Evolutionary conservation across 257 asterid species (phyloP).

Genomic region (Nicotiana tomentosiformis): DNA sequence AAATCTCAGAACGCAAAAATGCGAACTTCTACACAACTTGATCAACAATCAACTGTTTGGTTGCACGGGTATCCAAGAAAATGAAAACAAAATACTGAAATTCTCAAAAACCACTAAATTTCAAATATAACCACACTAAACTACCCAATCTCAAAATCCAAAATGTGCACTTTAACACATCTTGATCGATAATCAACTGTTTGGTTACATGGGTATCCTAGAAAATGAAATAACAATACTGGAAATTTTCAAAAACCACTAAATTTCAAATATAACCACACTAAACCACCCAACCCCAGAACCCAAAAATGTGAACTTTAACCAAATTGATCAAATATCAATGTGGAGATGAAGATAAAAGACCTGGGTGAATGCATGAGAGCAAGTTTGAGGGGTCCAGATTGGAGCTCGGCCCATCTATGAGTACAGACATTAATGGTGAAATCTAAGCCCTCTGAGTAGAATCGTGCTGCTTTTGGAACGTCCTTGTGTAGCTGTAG

Average conservation of each 20-base stretch:
- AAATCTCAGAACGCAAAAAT: not conserved
- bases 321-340: not conserved
- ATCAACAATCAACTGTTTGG: not conserved
- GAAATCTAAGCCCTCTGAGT: constrained; percentile 80
- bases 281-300: not conserved
- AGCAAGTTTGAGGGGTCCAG: constrained; percentile 72
- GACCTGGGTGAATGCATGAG: constrained; percentile 70
- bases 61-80: not conserved
- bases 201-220: not conserved
- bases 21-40: not conserved
- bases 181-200: not conserved
- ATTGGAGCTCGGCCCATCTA: constrained; percentile 96
- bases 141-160: not conserved
- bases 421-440: constrained; percentile 71
- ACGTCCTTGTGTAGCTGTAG: constrained; percentile 87
- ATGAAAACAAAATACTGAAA: not conserved
- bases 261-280: not conserved
- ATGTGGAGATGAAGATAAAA: not conserved
- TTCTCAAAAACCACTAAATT: not conserved
- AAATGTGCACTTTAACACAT: not conserved
- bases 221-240: not conserved
- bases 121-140: not conserved
- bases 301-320: too few species aligned
- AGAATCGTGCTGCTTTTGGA: constrained; percentile 84
- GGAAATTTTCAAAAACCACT: too few species aligned